Evolutionary conservation across 352 stramenopile genomes (phyloP).

Genomic region (Phytophthora pini): DNA sequence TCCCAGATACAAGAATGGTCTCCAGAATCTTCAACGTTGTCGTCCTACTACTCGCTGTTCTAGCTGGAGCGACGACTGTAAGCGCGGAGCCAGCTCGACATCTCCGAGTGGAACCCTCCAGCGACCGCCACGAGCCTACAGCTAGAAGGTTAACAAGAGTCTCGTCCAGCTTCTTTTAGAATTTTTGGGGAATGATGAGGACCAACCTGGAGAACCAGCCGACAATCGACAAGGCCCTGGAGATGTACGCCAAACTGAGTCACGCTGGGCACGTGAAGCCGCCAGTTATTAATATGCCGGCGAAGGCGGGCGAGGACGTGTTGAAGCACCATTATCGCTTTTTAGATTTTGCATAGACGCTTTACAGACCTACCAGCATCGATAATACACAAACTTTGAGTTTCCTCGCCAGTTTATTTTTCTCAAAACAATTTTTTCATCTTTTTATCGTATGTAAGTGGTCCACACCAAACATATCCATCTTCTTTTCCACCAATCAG

Average conservation of each 20-base stretch:
- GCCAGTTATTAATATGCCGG: neutral
- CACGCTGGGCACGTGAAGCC: neutral
- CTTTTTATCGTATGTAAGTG: neutral
- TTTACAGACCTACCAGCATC: too few species aligned
- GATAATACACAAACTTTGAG: too few species aligned
- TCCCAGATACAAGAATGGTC: neutral
- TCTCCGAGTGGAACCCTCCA: neutral
- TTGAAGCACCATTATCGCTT: neutral
- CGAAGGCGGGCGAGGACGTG: neutral
- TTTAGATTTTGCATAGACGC: neutral
- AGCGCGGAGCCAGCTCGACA: neutral
- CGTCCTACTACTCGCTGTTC: neutral
- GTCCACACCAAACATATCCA: neutral
- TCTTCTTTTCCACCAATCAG: constrained; percentile 12
- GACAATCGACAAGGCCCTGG: constrained; percentile 1
- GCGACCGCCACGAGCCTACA: neutral
- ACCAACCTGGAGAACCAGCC: neutral
- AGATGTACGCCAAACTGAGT: neutral
- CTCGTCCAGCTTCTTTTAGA: neutral
- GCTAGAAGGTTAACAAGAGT: neutral
- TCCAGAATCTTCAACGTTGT: neutral
- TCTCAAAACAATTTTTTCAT: too few species aligned
- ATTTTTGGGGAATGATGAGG: neutral
- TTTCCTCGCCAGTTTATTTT: too few species aligned
- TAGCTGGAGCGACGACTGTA: neutral